Base-by-base conservation (phyloP, 768 basidiomycete species). In the Collybiopsis confluens region DNA sequence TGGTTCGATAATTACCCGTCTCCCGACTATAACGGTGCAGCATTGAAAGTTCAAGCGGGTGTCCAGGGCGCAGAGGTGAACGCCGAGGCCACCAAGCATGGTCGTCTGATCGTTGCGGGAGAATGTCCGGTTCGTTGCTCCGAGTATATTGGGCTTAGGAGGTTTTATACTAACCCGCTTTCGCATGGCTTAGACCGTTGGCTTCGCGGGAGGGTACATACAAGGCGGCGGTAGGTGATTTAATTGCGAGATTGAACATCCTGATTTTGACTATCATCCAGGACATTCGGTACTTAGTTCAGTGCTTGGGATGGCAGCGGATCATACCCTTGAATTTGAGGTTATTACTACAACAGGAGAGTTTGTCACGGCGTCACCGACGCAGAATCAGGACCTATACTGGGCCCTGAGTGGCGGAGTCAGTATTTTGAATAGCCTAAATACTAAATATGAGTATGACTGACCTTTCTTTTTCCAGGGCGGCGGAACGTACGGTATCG, bases 311-410 rank as follows among this genome's bases (percentile, higher is more conserved):
- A 42, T 66, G 37, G 62, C 57, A 11, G 57, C 56, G 15, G 63
- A 60, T 55, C 65, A 64, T 49, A 59, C 60, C 2, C 65, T 74
- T 0, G 61, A 70, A 28, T 68, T 71, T 55, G 70, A 70, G 35
- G 64, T 75, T 11, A 68, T 76, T 20, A 76, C 74, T 1, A 69
- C 76, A 1, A 63, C 69, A 48, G 76, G 75, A 9, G 28, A 62
- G 20, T 62, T 64, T 47, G 59, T 58, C 49, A 65, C 59, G 56
- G 69, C 57, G 48, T 68, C 51, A 61, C 66, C 56, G 61, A 70
- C 61, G 45, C 54, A 70, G 45, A 71, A 76, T 45, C 36, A 50
- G 9, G 73, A 76, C 46, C 64, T 77, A 0, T 76, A 70, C 60
- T 77, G 67, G 62, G 75, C 74, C 2, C 58, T 77, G 4, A 64